These are phyloP conservation scores for Macadamia integrifolia DNA, from an alignment of 164 flowering plant genomes.

Conservation along the genomic window DNA sequence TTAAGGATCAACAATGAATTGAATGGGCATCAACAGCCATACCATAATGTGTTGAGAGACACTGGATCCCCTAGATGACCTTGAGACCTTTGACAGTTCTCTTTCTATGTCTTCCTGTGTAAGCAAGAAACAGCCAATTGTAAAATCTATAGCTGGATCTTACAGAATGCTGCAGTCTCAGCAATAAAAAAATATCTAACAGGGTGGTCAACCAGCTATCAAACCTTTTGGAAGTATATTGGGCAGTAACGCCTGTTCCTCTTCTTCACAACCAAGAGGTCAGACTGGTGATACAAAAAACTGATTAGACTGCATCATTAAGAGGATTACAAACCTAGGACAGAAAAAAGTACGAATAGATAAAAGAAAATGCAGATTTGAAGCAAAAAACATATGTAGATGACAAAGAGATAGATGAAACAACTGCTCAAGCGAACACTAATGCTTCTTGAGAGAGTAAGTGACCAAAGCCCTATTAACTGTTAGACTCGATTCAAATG, in stretches of 20 bases:
- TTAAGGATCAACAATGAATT: not conserved
- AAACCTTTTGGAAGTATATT: constrained; percentile 84
- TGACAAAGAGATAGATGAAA: no score
- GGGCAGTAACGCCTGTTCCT: constrained; percentile 80
- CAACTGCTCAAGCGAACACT: no score
- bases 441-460: no score
- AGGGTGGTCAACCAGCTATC: constrained; percentile 10
- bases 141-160: not conserved
- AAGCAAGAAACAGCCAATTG: constrained; percentile 2
- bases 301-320: not conserved
- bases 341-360: no score
- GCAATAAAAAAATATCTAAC: not conserved
- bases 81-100: constrained; percentile 58
- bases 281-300: constrained; percentile 55
- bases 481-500: no score
- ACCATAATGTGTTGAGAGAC: not conserved
- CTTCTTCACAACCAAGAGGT: constrained; percentile 79
- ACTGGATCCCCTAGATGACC: constrained; percentile 16
- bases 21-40: not conserved
- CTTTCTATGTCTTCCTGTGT: constrained; percentile 87
- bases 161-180: not conserved
- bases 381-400: no score
- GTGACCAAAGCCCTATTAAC: no score
- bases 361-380: no score
- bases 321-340: not conserved